Base-by-base conservation (phyloP, 441 rosid species). In the Populus hybrid region DNA sequence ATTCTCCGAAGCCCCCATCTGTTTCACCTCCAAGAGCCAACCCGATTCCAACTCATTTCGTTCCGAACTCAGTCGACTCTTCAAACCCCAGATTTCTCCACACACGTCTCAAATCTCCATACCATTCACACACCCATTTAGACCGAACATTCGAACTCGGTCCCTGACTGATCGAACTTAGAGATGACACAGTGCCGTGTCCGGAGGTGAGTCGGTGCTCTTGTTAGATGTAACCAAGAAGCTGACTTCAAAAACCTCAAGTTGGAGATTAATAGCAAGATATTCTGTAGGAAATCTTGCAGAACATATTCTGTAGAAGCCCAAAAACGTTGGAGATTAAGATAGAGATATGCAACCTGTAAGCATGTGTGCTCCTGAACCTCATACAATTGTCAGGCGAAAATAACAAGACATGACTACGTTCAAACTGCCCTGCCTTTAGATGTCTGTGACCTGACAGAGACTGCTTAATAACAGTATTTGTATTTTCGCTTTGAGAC, bases 161-260 rank as follows among this genome's bases (percentile, higher is more conserved):
- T 19, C 72, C 34, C 11, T 16, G 5, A 53, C 14, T 26, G 61
- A 6, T 71, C 67, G 64, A 19, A 76, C 73, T 78, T 16, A 42
- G 32, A 75, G 87, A 11, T 73, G 69, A 3, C 79, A 50, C 85
- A 50, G 87, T 71, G 69, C 85, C 9, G 86, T 67, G 46, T 53
- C 90, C 5, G 80, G 77, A 19, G 77, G 73, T 2, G 80, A 67
- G n/a, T 72, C 86, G 53, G 73, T 77, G 16, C 53, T 81, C 12
- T 81, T 30, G 75, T 79, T 80, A 75, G 94, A 95, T 76, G 86
- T 86, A 89, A 90, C 90, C 86, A 82, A 63, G 92, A 88, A 9
- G 95, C 92, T 36, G 97, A 95, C 83, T 71, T 77, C 86, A 90
- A 94, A 76, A 94, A 94, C 89, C 90, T 90, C 78, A 91, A 91